These are phyloP conservation scores for Trametes cubensis DNA, from an alignment of 768 basidiomycete genomes.

Conservation along the genomic window DNA sequence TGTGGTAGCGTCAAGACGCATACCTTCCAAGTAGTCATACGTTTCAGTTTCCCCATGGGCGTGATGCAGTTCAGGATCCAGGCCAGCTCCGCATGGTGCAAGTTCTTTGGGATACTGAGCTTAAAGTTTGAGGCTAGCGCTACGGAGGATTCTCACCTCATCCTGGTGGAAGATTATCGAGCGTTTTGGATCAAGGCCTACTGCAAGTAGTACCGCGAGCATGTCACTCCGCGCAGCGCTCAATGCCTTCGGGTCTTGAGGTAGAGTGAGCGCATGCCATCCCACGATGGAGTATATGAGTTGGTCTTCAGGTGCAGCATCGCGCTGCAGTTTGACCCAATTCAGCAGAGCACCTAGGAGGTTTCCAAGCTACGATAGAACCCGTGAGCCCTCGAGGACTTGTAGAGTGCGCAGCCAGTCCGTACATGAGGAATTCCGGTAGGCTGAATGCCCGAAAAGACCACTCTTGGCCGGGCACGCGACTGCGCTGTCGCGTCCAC, in stretches of 20 bases:
- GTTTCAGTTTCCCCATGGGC: constrained; percentile 75
- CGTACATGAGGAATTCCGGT: constrained; percentile 88
- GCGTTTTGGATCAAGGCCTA: constrained; percentile 79
- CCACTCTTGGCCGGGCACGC: constrained; percentile 38
- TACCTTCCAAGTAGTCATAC: constrained; percentile 99
- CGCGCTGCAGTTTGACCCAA: constrained; percentile 81
- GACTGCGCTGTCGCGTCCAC: neutral
- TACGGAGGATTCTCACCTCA: constrained; percentile 56
- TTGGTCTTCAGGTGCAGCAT: constrained; percentile 56
- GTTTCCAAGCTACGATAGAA: constrained; percentile 74
- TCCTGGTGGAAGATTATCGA: constrained; percentile 88
- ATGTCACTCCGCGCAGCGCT: constrained; percentile 68
- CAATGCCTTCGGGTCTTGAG: constrained; percentile 75
- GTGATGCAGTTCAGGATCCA: constrained; percentile 91
- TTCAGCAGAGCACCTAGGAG: constrained; percentile 89
- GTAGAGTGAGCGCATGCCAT: constrained; percentile 92
- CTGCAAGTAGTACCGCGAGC: constrained; percentile 81
- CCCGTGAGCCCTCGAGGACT: constrained; percentile 2
- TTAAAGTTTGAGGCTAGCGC: neutral
- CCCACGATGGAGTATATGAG: constrained; percentile 89
- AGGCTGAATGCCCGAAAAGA: constrained; percentile 94
- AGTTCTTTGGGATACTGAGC: constrained; percentile 54
- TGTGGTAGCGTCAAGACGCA: constrained; percentile 11
- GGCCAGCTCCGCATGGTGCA: constrained; percentile 80
- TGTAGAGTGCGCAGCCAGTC: neutral